Percentiles rank a stretch among this genome's conserved stretches.
These are phyloP conservation scores for Trichophyton schoenleinii DNA, from an alignment of 2,329 filamentous ascomycete genomes.

Conservation along the genomic window DNA sequence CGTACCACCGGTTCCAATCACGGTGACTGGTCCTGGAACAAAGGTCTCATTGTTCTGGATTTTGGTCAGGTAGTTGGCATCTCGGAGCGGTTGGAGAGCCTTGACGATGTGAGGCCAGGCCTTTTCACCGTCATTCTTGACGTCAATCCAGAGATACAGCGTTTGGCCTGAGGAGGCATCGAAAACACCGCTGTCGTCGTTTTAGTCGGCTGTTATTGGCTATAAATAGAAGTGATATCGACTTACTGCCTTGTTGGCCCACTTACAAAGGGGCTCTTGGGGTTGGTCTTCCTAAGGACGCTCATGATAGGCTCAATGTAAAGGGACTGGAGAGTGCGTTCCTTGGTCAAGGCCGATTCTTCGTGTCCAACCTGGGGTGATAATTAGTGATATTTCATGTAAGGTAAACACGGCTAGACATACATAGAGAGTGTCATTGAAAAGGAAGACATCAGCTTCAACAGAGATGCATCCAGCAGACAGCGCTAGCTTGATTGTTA, in stretches of 20 bases:
- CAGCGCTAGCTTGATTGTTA: conserved; percentile 32
- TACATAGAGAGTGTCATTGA: conserved; percentile 44
- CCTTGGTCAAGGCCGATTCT: conserved; percentile 37
- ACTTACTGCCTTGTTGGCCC: conserved; percentile 38
- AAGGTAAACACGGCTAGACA: conserved; percentile 12
- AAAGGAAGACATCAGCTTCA: conserved; percentile 51
- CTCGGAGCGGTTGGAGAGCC: conserved; percentile 46
- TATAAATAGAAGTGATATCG: not conserved
- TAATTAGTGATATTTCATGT: not conserved
- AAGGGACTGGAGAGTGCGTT: conserved; percentile 44
- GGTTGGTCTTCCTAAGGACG: conserved; percentile 45
- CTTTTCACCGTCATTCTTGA: conserved; percentile 45
- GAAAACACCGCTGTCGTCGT: conserved; percentile 41
- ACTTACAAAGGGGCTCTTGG: conserved; percentile 38
- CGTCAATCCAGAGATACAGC: conserved; percentile 52
- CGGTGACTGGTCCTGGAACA: conserved; percentile 42
- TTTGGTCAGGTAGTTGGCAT: conserved; percentile 41
- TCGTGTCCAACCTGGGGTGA: conserved; percentile 43
- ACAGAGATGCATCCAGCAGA: conserved; percentile 45
- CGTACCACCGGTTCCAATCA: conserved; percentile 50
- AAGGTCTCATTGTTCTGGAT: conserved; percentile 36
- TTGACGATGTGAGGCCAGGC: conserved; percentile 46
- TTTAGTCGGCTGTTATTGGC: not conserved
- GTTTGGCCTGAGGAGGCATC: conserved; percentile 46
- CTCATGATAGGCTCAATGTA: conserved; percentile 49